Base-by-base conservation (phyloP, 2,329 filamentous ascomycete species). In the Diaporthe longicolla region DNA sequence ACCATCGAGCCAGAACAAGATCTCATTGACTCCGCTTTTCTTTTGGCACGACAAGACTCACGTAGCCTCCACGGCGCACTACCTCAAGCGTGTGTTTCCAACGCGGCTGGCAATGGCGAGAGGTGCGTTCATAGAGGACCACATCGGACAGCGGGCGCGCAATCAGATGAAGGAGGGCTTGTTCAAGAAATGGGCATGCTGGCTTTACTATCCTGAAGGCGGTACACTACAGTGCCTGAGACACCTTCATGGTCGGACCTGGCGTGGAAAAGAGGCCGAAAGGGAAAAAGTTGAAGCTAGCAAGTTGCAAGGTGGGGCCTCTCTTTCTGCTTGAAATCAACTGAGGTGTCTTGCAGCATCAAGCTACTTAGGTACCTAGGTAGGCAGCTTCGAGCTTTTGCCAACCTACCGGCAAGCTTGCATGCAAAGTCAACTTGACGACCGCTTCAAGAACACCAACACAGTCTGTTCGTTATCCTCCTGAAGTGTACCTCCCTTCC, bases 11-110 rank as follows among this genome's bases (percentile, higher is more conserved):
- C 26, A 66, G 13, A 35, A 69, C 21, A 75, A 77, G 19, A 78
- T 90, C 0, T 86, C 87, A 0, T 78, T 90, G 54, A 90, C 88
- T 0, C 88, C 88, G 0, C 82, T 90, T 71, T 90, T 89, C 80
- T 89, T 90, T 77, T 90, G 88, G 88, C 88, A 90, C 72, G 88
- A 90, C 74, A 90, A 90, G 76, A 88, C 88, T 0, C 88, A 90
- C 72, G 74, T 90, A 3, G 88, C 85, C 0, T 85, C 83, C 4
- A 85, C 83, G 0, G 76, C 80, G 1, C 88, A 90, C 76, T 90
- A 90, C 72, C 82, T 89, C 0, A 77, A 80, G 0, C 82, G 84
- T 0, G 84, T 90, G 1, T 90, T 90, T 65, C 84, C 88, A 0
- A 85, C 82, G 0, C 83, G 87, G 1, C 77, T 89, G 21, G 86